These are phyloP conservation scores for Capillidium rhysosporum DNA, from an alignment of 371 early-diverging fungal genomes.

Conservation along the genomic window DNA sequence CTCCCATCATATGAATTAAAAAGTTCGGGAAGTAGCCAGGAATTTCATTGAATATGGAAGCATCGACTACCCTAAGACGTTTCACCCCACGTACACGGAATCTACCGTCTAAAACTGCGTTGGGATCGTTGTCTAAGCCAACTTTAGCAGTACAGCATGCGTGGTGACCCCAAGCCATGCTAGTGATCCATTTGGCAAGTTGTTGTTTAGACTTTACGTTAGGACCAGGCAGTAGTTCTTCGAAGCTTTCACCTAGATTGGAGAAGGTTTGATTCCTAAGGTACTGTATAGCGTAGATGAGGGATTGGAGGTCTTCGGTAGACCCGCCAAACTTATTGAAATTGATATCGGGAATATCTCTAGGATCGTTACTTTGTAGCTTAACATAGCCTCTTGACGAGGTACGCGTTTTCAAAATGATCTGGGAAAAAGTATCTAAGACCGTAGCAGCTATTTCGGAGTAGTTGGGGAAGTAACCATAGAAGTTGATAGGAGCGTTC, in stretches of 20 bases:
- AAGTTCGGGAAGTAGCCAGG: constrained; percentile 7
- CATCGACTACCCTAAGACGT: constrained; percentile 21
- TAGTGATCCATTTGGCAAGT: neutral
- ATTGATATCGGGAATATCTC: constrained; percentile 5
- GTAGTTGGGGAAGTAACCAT: neutral
- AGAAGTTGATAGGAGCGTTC: neutral
- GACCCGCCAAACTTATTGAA: neutral
- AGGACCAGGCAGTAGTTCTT: neutral
- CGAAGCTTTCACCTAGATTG: neutral
- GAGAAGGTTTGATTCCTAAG: too few species aligned
- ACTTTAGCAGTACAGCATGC: constrained; percentile 15
- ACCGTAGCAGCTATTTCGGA: neutral
- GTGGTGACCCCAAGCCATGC: constrained; percentile 11
- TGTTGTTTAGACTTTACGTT: neutral
- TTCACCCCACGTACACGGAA: constrained; percentile 19
- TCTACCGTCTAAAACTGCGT: constrained; percentile 18
- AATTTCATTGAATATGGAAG: constrained; percentile 20
- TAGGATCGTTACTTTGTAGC: neutral
- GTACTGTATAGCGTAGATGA: neutral
- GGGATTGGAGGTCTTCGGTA: neutral
- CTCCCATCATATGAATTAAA: constrained; percentile 13
- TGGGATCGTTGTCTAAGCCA: constrained; percentile 11
- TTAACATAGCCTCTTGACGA: neutral
- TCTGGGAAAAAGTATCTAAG: neutral
- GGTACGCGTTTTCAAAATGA: neutral